Evolutionary conservation across 202 grass and related monocot species (phyloP).

Genomic region (Schoenoplectus triqueter): DNA sequence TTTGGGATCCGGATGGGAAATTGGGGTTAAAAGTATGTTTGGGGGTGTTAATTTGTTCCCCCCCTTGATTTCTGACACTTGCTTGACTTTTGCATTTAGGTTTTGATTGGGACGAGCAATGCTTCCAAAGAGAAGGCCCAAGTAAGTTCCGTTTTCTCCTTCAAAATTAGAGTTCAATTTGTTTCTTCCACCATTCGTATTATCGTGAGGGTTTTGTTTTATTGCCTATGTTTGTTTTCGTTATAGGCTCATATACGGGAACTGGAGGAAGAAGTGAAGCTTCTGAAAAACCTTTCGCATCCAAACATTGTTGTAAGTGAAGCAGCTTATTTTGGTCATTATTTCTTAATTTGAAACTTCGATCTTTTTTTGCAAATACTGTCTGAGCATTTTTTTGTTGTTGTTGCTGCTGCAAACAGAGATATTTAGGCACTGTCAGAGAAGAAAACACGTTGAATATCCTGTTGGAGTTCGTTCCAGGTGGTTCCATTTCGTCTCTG

Average conservation of each 20-base stretch:
- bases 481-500: conserved; percentile 92
- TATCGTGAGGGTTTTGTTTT: neutral
- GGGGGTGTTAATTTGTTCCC: neutral
- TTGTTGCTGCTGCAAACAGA: conserved; percentile 43
- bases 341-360: neutral
- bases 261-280: conserved; percentile 98
- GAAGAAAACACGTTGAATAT: conserved; percentile 93
- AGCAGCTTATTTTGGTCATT: neutral
- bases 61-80: conserved; percentile 32
- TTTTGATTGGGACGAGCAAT: conserved; percentile 76
- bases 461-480: conserved; percentile 92
- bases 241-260: conserved; percentile 82
- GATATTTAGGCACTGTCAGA: conserved; percentile 86
- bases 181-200: neutral
- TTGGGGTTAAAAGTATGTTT: neutral
- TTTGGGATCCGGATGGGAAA: conserved; percentile 34
- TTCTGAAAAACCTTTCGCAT: conserved; percentile 87
- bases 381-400: neutral
- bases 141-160: conserved; percentile 50
- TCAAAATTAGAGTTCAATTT: neutral
- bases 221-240: conserved; percentile 27
- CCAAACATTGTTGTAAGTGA: conserved; percentile 93
- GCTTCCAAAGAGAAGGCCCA: conserved; percentile 91
- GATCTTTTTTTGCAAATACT: neutral
- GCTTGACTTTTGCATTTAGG: conserved; percentile 50